Conservation (phyloP, 2,329 filamentous ascomycete genomes). For the Stagonosporopsis chrysanthemi region DNA sequence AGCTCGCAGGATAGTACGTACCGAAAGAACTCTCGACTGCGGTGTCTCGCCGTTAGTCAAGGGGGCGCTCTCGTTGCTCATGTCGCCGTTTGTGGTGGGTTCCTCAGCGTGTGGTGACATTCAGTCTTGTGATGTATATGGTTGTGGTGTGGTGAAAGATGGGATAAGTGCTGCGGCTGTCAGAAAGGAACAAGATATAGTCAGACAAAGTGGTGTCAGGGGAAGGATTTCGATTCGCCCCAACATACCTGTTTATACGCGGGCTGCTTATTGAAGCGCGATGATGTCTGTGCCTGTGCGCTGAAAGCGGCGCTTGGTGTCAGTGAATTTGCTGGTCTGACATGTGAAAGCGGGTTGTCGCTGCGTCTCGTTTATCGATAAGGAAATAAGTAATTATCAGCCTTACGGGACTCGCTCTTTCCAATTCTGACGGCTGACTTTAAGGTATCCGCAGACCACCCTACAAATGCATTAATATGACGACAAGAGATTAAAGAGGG, state of each 20-base stretch:
- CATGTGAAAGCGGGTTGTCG: slow-evolving; percentile 34
- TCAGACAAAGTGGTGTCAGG: slow-evolving; percentile 23
- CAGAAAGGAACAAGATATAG: slow-evolving; percentile 17
- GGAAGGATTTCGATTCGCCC: slow-evolving; percentile 15
- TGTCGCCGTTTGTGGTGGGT: slow-evolving; percentile 42
- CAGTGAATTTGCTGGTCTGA: slow-evolving; percentile 22
- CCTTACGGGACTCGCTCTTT: slow-evolving; percentile 1
- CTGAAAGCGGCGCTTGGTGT: slow-evolving; percentile 36
- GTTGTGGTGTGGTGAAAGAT: slow-evolving; percentile 17
- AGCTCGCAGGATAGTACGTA: slow-evolving; percentile 34
- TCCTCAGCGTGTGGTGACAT: slow-evolving; percentile 48
- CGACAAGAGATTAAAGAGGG: slow-evolving; percentile 7
- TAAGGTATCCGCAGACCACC: background rate
- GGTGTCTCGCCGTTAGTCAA: slow-evolving; percentile 52
- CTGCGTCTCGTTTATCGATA: slow-evolving; percentile 29
- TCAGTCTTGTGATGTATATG: slow-evolving; percentile 16
- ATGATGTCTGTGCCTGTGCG: slow-evolving; percentile 30
- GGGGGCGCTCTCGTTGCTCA: slow-evolving; percentile 39
- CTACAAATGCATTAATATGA: slow-evolving; percentile 13
- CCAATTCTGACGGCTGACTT: background rate
- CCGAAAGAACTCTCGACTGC: slow-evolving; percentile 49
- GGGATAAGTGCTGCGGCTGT: slow-evolving; percentile 15
- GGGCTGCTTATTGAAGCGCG: slow-evolving; percentile 23
- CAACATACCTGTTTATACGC: slow-evolving; percentile 37
- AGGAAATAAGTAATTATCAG: slow-evolving; percentile 6